Evolutionary conservation across 495 filamentous ascomycete species (phyloP), one percentile per base, ranked within the genome.

Genomic region (Hypoxylon fuscum): DNA sequence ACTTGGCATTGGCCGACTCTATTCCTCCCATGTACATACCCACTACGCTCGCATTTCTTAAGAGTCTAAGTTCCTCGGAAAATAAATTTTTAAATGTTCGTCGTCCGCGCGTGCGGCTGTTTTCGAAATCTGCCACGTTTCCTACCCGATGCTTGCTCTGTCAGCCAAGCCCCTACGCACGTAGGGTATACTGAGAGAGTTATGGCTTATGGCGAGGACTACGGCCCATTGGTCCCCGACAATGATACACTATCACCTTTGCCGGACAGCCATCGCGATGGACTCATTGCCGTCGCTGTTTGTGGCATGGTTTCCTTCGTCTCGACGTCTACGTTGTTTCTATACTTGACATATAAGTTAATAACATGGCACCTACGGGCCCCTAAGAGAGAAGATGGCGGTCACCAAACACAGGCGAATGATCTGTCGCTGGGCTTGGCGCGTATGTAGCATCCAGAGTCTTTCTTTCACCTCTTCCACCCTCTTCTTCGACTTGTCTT

Each of bases 231-330:
- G n/a, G 32, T 44, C 22, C 32, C 56, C 12, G 5, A 9, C 21
- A 60, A 56, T 50, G 53, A 60, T 22, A 77, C 72, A 15, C 60
- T 81, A 9, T 64, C 72, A 7, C 85, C 85, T 43, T 72, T 88
- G 11, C 82, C 85, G 3, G 46, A 52, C 0, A 74, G 73, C 25
- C 80, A 87, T 34, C 74, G 69, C 38, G 70, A 75, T 58, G 86
- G 85, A 10, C 74, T 86, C 4, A 79, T 83, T 12, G 82, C 81
- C 2, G 77, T 88, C 41, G 74, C 82, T 22, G 66, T 80, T 52
- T 86, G 88, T 60, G 85, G 80, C 51, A 73, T 86, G 31, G 70
- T 88, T 9, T 88, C 86, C 3, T 84, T 88, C 59, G 66, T 88
- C 21, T 81, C 85, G 14, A 82, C 80, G 1, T 60, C 77, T 0